Evolutionary conservation across 2,329 filamentous ascomycete genomes (phyloP).

Genomic region (Dactylellina drechsleri): DNA sequence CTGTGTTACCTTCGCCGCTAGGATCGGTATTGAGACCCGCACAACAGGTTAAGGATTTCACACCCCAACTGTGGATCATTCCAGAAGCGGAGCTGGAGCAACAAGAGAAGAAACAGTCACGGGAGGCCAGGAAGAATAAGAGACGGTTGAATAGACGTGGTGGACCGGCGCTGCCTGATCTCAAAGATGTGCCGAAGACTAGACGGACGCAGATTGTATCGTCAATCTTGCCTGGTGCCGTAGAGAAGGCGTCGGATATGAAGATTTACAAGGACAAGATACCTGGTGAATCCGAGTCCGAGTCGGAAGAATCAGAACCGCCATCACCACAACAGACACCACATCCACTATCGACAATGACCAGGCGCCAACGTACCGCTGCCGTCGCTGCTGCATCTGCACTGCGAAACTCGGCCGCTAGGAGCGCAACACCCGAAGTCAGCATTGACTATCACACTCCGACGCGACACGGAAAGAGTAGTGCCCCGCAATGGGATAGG

Average conservation of each 20-base stretch:
- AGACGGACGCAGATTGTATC: constrained; percentile 93
- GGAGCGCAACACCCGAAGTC: constrained; percentile 88
- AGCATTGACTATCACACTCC: constrained; percentile 39
- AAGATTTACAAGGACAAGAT: constrained; percentile 64
- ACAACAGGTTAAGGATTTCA: constrained; percentile 92
- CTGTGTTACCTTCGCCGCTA: constrained; percentile 86
- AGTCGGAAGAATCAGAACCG: constrained; percentile 76
- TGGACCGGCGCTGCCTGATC: constrained; percentile 90
- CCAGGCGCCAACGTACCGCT: constrained; percentile 57
- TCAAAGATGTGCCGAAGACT: constrained; percentile 92
- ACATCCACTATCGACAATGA: constrained; percentile 56
- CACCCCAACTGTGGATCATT: constrained; percentile 92
- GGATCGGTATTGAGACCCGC: constrained; percentile 85
- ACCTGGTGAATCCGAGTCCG: constrained; percentile 90
- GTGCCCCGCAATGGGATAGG: constrained; percentile 41
- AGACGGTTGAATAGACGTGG: constrained; percentile 92
- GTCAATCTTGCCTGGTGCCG: constrained; percentile 88
- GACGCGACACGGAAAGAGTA: constrained; percentile 33
- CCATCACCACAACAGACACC: constrained; percentile 57
- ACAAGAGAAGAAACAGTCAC: constrained; percentile 89
- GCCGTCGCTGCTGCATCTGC: constrained; percentile 73
- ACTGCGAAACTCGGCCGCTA: constrained; percentile 71
- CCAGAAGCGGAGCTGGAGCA: constrained; percentile 89
- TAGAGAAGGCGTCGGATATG: constrained; percentile 57
- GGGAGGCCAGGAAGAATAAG: constrained; percentile 94